Base-by-base conservation (phyloP, 2,329 filamentous ascomycete genomes). In the Pyricularia sp. region DNA sequence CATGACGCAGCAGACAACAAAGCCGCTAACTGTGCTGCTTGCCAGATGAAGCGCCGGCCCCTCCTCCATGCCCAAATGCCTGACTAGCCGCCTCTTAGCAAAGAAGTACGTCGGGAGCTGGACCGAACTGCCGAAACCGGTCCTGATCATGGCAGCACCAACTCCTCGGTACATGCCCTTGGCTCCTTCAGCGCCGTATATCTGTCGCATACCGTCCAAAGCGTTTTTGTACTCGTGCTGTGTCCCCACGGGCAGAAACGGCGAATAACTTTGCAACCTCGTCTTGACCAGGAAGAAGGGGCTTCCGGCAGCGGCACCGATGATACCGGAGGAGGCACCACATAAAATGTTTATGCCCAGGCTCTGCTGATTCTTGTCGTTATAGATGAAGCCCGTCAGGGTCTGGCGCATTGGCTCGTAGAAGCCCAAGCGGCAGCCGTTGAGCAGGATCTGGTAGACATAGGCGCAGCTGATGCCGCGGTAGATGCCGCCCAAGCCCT, bases 271-370 rank as follows among this genome's bases (percentile, higher is more conserved):
- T 80, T 99, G 95, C 69, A 99, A 84, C 63, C 95, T 88, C 3
- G 95, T 99, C 84, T 99, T 99, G 78, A 98, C 91, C 68, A 99
- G 88, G 85, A 99, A 99, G 81, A 99, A 98, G 2, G 95, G 95
- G 68, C 92, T 97, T 58, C 94, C 95, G 26, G 92, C 91, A n/a
- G 92, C 92, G 10, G 94, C 95, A 72, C 95, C 95, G 69, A 99
- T 86, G 71, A 99, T 88, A 68, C 95, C 95, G 3, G 93, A 97
- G 14, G 87, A 83, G 25, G 95, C 95, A 74, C 95, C 95, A 69
- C 93, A 91, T 78, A 97, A 90, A 83, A 99, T 93, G 82, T 99
- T 99, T 80, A 98, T 86, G 50, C 88, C 91, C 69, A 98, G 86
- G 73, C 89, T 94, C 79, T 99, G 95, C 31, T 90, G 86, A n/a